Percentiles rank a stretch among this genome's conserved stretches.
Conservation (phyloP, 169 alveolate species). For the Miamiensis avidus region DNA sequence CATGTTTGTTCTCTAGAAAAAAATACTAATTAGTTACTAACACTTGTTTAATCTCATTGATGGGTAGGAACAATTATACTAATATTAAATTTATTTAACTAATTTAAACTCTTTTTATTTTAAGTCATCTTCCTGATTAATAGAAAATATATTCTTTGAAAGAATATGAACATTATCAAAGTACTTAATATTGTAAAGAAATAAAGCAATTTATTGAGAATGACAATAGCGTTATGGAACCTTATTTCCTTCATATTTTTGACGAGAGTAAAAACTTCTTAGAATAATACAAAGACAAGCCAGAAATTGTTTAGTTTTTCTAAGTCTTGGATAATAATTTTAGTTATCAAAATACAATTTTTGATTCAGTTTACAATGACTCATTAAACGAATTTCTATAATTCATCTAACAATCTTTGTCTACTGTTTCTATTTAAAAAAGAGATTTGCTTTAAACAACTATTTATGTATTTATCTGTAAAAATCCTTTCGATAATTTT, state of each 20-base stretch:
- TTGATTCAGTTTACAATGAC: constrained; percentile 20
- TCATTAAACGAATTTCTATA: not conserved
- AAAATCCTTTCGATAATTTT: constrained; percentile 24
- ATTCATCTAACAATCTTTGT: not conserved
- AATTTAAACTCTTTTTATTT: too few relatives aligned
- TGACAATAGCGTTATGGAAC: constrained; percentile 11
- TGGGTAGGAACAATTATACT: constrained; percentile 13
- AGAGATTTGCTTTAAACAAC: constrained; percentile 30
- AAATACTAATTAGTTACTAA: constrained; percentile 33
- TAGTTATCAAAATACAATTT: constrained; percentile 21
- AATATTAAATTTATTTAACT: not conserved
- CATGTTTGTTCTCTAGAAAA: constrained; percentile 30
- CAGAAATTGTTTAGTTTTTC: constrained; percentile 8
- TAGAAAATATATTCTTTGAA: not conserved
- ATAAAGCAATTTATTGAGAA: constrained; percentile 20
- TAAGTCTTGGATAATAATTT: constrained; percentile 5
- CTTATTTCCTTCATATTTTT: not conserved
- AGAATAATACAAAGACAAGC: not conserved
- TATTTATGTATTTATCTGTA: constrained; percentile 26
- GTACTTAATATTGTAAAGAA: constrained; percentile 25
- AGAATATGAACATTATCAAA: constrained; percentile 31
- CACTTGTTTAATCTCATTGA: constrained; percentile 32
- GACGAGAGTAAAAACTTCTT: not conserved
- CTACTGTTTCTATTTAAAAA: constrained; percentile 17
- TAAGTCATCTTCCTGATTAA: not conserved